phyloP scores from a whole-genome alignment of 441 rosid genomes.

The Erodium texanum region DNA sequence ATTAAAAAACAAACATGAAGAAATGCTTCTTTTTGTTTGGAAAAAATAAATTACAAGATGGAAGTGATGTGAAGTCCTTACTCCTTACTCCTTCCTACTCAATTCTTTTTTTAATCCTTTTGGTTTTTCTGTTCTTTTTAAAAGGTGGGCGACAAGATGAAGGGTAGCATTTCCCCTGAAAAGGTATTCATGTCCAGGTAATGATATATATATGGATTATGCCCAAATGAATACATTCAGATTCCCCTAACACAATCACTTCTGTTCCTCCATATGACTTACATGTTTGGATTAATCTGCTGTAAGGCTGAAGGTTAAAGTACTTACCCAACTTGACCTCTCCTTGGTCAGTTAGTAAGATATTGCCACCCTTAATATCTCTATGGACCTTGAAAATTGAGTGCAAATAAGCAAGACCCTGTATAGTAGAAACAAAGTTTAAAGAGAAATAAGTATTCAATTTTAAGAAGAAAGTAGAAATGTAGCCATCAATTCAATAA shows the following conservation, averaged over 20 bases:
- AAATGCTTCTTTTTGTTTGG: background rate
- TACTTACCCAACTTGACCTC: constrained; percentile 97
- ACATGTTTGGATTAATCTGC: background rate
- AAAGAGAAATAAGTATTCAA: constrained; percentile 4
- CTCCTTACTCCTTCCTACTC: too few relatives aligned
- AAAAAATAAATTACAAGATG: background rate
- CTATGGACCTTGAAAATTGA: constrained; percentile 95
- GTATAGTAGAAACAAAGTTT: constrained; percentile 22
- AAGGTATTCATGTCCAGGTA: background rate
- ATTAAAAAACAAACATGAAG: background rate
- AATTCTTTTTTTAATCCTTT: background rate
- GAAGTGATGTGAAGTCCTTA: background rate
- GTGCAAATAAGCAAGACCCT: constrained; percentile 98
- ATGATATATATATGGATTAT: background rate
- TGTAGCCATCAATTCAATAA: background rate
- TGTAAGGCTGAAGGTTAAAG: constrained; percentile 11
- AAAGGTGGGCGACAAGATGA: background rate
- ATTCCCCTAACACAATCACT: constrained; percentile 8
- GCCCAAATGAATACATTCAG: background rate
- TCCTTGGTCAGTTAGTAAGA: constrained; percentile 96
- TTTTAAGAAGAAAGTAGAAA: background rate
- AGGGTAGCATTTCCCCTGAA: background rate
- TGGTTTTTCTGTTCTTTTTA: background rate
- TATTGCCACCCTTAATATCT: constrained; percentile 98
- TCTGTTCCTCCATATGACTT: background rate